These are phyloP conservation scores for Fusarium secorum DNA, from an alignment of 2,329 filamentous ascomycete species.

Conservation along the genomic window DNA sequence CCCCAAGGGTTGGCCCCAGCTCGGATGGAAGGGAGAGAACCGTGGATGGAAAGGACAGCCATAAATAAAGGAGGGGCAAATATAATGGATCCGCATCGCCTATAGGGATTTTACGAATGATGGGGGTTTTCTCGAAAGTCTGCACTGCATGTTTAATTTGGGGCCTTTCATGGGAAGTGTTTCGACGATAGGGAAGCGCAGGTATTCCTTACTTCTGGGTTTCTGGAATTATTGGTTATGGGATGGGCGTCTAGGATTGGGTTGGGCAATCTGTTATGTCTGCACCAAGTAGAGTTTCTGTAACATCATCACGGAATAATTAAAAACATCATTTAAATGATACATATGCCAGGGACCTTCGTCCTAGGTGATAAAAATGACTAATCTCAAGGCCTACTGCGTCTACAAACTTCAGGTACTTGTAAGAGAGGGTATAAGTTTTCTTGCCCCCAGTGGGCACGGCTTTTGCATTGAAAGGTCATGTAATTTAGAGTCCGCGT, in stretches of 20 bases:
- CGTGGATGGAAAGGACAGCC: constrained; percentile 39
- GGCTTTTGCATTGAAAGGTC: neutral
- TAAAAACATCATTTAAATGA: constrained; percentile 3
- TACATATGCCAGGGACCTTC: neutral
- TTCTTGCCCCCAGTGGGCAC: neutral
- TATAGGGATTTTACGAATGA: constrained; percentile 18
- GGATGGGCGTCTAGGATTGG: constrained; percentile 33
- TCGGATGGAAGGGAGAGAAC: constrained; percentile 42
- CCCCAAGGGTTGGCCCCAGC: constrained; percentile 67
- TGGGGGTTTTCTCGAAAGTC: constrained; percentile 2
- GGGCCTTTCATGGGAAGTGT: constrained; percentile 1
- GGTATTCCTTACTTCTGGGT: constrained; percentile 16
- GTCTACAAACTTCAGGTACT: neutral
- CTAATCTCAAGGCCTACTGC: neutral
- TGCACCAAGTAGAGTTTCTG: constrained; percentile 30
- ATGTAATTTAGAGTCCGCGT: neutral
- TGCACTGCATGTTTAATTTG: neutral
- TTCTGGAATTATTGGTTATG: constrained; percentile 29
- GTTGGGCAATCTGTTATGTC: constrained; percentile 33
- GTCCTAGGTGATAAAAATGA: too few species aligned
- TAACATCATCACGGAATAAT: constrained; percentile 19
- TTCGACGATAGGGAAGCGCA: neutral
- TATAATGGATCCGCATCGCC: neutral
- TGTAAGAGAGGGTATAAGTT: neutral
- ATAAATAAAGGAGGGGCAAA: constrained; percentile 3